A percentile compares a stretch with the other conserved stretches of the same genome.
Evolutionary conservation across 2,329 filamentous ascomycete genomes (phyloP).

Genomic region (Arthroderma uncinatum): DNA sequence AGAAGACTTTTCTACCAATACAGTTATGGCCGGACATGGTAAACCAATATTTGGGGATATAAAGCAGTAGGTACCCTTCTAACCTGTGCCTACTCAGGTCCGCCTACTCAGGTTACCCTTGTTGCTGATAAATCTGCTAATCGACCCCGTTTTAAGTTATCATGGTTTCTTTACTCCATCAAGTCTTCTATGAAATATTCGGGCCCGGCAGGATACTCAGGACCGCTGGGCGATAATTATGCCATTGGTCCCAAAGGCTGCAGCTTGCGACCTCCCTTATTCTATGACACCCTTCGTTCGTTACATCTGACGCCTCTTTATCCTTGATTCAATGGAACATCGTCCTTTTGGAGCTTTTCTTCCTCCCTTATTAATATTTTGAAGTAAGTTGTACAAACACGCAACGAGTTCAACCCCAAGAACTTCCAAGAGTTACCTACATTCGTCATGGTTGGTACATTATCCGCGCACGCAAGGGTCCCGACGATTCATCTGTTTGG

Average conservation of each 20-base stretch:
- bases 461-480: background rate
- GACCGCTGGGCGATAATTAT: conserved; percentile 2
- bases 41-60: background rate
- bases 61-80: background rate
- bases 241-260: conserved; percentile 1
- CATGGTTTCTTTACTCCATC: background rate
- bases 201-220: conserved; percentile 2
- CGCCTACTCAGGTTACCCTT: conserved; percentile 2
- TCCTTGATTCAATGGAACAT: background rate
- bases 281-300: background rate
- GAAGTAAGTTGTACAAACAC: conserved; percentile 1
- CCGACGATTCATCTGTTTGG: conserved; percentile 6
- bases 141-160: background rate
- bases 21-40: background rate
- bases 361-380: background rate
- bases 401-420: background rate
- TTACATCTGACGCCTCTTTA: background rate
- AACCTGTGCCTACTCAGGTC: background rate
- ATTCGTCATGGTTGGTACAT: conserved; percentile 4
- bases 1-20: background rate
- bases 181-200: background rate
- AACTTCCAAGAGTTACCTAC: background rate
- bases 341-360: background rate
- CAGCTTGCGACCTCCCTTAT: background rate
- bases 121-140: conserved; percentile 3